phyloP scores from a whole-genome alignment of 2,329 filamentous ascomycete species.

The Ascocoryne sarcoides region DNA sequence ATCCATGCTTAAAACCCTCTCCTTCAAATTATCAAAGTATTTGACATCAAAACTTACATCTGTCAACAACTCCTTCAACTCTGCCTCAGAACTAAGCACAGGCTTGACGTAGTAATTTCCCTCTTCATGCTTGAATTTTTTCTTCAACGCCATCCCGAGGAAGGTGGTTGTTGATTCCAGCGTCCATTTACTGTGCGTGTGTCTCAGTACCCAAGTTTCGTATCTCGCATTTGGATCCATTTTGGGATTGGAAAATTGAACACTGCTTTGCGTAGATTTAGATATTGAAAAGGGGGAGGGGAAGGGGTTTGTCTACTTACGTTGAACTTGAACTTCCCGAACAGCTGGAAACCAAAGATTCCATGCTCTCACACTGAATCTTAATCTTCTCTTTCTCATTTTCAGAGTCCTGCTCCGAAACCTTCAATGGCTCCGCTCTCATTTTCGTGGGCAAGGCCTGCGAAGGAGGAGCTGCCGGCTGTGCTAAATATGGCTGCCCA shows the following conservation, averaged over 20 bases:
- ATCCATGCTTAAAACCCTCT: conserved; percentile 4
- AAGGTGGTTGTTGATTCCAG: conserved; percentile 4
- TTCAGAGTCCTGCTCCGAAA: not conserved
- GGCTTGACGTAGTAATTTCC: conserved; percentile 12
- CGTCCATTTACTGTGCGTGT: conserved; percentile 5
- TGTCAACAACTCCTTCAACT: conserved; percentile 2
- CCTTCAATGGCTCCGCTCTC: not conserved
- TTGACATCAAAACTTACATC: not conserved
- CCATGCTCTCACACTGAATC: not conserved
- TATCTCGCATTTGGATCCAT: no score
- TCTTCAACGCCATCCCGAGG: conserved; percentile 6
- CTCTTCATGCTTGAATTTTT: conserved; percentile 4
- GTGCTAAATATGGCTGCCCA: no score
- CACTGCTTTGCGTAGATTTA: not conserved
- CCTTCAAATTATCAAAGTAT: not conserved
- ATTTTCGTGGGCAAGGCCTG: no score
- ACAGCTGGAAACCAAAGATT: not conserved
- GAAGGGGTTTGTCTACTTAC: conserved; percentile 2
- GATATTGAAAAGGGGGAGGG: no score
- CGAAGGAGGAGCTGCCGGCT: no score
- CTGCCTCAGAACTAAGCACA: conserved; percentile 3
- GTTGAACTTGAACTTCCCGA: no score
- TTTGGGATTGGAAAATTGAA: not conserved
- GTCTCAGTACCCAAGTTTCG: conserved; percentile 12
- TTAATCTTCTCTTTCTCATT: not conserved